These are phyloP conservation scores for Polysphondylium violaceum DNA, from an alignment of 78 protist species.

Conservation along the genomic window DNA sequence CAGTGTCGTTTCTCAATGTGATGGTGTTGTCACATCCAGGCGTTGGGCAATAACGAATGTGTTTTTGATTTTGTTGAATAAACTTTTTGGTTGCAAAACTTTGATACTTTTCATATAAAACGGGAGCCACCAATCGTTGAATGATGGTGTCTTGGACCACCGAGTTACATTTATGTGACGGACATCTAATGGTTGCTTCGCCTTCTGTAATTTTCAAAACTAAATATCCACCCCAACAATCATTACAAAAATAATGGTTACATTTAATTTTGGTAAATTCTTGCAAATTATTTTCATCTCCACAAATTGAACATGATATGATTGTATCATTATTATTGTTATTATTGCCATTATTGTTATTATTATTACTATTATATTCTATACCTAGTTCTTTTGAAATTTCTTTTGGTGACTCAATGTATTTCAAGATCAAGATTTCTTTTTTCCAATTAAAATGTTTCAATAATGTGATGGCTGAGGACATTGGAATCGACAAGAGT, in stretches of 20 bases:
- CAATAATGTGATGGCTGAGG: slow-evolving; percentile 25
- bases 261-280: slow-evolving; percentile 39
- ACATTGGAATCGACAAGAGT: slow-evolving; percentile 21
- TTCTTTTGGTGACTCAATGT: slow-evolving; percentile 79
- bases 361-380: background rate
- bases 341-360: background rate
- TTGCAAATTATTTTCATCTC: slow-evolving; percentile 37
- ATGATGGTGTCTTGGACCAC: slow-evolving; percentile 21
- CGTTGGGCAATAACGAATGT: slow-evolving; percentile 72
- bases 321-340: background rate
- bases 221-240: slow-evolving; percentile 75
- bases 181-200: slow-evolving; percentile 68
- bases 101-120: slow-evolving; percentile 57
- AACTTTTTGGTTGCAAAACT: slow-evolving; percentile 49
- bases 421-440: slow-evolving; percentile 52
- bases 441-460: slow-evolving; percentile 79
- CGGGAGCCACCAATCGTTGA: slow-evolving; percentile 44
- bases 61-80: slow-evolving; percentile 29
- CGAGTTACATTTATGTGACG: slow-evolving; percentile 24
- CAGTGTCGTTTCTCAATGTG: slow-evolving; percentile 23
- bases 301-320: slow-evolving; percentile 77
- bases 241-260: slow-evolving; percentile 76
- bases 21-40: slow-evolving; percentile 69
- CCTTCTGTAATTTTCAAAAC: slow-evolving; percentile 75
- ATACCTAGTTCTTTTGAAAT: slow-evolving; percentile 50